Evolutionary conservation across 1,284 basidiomycete genomes (phyloP), one percentile per base, ranked within the genome.

Genomic region (Apiotrichum montevideense): DNA sequence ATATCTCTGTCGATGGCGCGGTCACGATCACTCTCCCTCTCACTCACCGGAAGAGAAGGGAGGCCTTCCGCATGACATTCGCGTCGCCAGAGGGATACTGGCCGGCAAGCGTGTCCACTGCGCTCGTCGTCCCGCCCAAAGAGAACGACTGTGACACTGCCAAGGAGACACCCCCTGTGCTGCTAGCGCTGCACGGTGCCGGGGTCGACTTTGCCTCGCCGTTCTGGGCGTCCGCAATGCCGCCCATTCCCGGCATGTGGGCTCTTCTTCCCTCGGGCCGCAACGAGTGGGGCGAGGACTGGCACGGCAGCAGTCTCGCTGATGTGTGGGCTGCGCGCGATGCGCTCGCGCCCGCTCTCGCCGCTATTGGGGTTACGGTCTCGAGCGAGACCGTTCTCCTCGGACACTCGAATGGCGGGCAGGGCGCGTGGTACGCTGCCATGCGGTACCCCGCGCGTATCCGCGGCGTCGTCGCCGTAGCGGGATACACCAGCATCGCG

Each of bases 351-450:
- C 21, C 8, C 5, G 33, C 42, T 4, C n/a, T 54, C 9, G 3
- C 9, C 15, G 41, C 40, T 29, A 1, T 41, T 2, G 32, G 41
- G 4, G 6, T 9, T 7, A 10, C 44, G 8, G 15, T 52, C 3
- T 53, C 54, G 5, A 2, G 21, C 1, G 60, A 56, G 13, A 63
- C 60, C 0, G n/a, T 66, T 8, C 55, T 93, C 6, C 77, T 93
- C 47, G 92, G 92, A 0, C 92, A 96, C 69, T 94, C 90, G 2
- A 96, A 96, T 70, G 92, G 92, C 8, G 92, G 91, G 3, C 92
- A 95, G 74, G 92, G 92, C 0, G 80, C 86, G 3, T 92, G 90
- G 87, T 85, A 90, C 69, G 68, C 87, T 5, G 83, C 87, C 1
- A 81, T 84, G 32, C 80, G 86, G 56, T 88, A 83, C 69, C 90